A percentile compares a stretch with the other conserved stretches of the same genome.
These are phyloP conservation scores for Ascoidea tarda DNA, from an alignment of 805 yeast genomes.

Conservation along the genomic window DNA sequence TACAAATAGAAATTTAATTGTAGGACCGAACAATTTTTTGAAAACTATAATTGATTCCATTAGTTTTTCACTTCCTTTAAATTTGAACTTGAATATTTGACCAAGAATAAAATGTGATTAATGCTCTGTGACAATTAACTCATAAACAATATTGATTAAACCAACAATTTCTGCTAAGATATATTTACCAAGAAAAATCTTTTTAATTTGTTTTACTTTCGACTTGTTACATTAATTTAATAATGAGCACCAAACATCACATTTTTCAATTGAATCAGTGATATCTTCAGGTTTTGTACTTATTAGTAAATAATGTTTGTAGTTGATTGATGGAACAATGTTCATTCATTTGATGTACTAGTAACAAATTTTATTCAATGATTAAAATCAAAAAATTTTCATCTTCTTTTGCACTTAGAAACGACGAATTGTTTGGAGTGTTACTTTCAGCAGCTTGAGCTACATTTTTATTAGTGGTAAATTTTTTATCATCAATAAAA, in stretches of 20 bases:
- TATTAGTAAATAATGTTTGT: too few species aligned
- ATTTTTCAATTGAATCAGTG: background rate
- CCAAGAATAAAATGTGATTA: background rate
- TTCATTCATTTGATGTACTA: background rate
- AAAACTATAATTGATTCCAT: background rate
- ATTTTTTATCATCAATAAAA: too few species aligned
- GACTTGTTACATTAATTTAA: background rate
- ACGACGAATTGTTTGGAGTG: background rate
- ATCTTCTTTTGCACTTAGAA: background rate
- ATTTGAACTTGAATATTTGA: background rate
- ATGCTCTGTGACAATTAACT: background rate
- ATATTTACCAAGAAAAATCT: background rate
- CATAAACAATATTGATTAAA: background rate
- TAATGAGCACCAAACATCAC: background rate
- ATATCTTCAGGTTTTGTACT: background rate
- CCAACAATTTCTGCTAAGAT: background rate
- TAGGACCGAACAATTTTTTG: background rate
- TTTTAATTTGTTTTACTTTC: too few species aligned
- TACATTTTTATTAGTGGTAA: too few species aligned
- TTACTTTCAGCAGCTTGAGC: too few species aligned
- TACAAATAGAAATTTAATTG: background rate
- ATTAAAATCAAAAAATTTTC: background rate
- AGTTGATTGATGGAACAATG: background rate
- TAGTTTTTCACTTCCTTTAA: background rate
- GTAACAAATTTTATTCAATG: background rate